A percentile compares a stretch with the other conserved stretches of the same genome.
phyloP scores from a whole-genome alignment of 345 rosid genomes.

The Pugionium dolabratum region DNA sequence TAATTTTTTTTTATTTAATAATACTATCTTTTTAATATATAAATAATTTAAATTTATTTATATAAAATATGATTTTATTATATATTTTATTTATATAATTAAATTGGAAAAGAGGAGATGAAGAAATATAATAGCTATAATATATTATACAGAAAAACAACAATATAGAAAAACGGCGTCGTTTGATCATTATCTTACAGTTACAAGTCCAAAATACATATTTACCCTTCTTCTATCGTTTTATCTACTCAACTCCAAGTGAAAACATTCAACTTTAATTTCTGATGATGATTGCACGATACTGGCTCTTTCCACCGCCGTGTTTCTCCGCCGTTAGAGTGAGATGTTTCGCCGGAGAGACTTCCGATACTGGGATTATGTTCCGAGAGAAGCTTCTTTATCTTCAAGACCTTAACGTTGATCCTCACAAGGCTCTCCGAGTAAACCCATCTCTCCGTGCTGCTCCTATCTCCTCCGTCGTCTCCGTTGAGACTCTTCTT shows the following conservation, averaged over 20 bases:
- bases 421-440: constrained; percentile 67
- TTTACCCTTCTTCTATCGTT: constrained; percentile 19
- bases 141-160: too few relatives aligned
- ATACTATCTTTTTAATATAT: too few relatives aligned
- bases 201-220: background rate
- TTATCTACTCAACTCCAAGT: constrained; percentile 21
- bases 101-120: too few relatives aligned
- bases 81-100: too few relatives aligned
- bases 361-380: constrained; percentile 58
- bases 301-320: constrained; percentile 29
- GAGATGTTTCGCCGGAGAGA: constrained; percentile 35
- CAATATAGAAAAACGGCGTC: background rate
- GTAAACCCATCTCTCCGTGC: constrained; percentile 76
- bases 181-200: background rate
- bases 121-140: too few relatives aligned
- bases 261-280: background rate
- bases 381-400: constrained; percentile 72
- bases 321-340: constrained; percentile 26
- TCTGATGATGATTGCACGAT: constrained; percentile 27
- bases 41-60: too few relatives aligned
- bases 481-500: constrained; percentile 59
- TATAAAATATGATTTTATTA: too few relatives aligned
- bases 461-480: constrained; percentile 67
- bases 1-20: too few relatives aligned
- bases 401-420: constrained; percentile 62